These are phyloP conservation scores for Saccharum officinarum DNA, from an alignment of 176 grass and related monocot genomes.

Conservation along the genomic window DNA sequence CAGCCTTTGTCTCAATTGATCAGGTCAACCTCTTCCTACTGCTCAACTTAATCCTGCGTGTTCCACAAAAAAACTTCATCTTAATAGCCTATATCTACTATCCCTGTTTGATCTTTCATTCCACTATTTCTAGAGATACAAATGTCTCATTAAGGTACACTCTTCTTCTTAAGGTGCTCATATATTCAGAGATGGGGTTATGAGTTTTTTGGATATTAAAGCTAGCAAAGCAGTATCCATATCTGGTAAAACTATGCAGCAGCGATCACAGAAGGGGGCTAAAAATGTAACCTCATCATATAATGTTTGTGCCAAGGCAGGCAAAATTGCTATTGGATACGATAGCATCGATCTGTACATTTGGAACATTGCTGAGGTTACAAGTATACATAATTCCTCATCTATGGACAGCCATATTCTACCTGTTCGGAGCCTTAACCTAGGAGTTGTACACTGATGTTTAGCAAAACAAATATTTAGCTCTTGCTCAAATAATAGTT, in stretches of 20 bases:
- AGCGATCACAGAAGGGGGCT: conserved; percentile 59
- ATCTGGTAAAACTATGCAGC: conserved; percentile 63
- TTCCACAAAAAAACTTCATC: neutral
- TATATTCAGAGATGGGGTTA: conserved; percentile 84
- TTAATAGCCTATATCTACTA: neutral
- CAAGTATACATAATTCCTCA: conserved; percentile 40
- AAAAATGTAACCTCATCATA: conserved; percentile 73
- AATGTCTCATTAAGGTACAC: conserved; percentile 25
- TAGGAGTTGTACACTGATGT: conserved; percentile 60
- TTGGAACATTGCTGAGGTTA: conserved; percentile 67
- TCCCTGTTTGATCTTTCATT: neutral
- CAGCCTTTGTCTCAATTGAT: conserved; percentile 73
- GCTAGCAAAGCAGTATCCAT: conserved; percentile 63
- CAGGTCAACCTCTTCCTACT: conserved; percentile 47
- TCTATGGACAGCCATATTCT: conserved; percentile 48
- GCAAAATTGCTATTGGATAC: conserved; percentile 86
- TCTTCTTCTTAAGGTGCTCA: conserved; percentile 67
- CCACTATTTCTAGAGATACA: neutral
- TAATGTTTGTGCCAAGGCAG: conserved; percentile 78
- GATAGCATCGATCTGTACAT: conserved; percentile 80
- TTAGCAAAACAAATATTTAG: conserved; percentile 8
- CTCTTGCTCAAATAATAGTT: conserved; percentile 7
- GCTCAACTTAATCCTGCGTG: neutral
- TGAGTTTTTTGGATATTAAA: conserved; percentile 88
- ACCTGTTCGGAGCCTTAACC: conserved; percentile 90